phyloP scores from a whole-genome alignment of 257 asterid species.

The Perilla frutescens region DNA sequence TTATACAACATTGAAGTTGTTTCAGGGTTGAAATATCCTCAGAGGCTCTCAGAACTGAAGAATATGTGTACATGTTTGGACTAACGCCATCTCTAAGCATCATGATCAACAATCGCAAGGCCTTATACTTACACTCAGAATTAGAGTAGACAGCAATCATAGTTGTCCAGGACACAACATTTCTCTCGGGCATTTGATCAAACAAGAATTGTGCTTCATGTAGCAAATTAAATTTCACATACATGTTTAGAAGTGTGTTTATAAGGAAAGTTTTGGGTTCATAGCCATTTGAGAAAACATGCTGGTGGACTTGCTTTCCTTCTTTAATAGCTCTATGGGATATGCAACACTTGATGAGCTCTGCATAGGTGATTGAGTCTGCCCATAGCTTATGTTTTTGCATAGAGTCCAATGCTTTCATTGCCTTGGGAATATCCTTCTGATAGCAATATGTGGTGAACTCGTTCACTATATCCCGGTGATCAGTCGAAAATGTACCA shows the following conservation, averaged over 20 bases:
- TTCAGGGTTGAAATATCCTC: conserved; percentile 47
- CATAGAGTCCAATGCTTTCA: conserved; percentile 66
- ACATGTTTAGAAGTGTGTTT: conserved; percentile 77
- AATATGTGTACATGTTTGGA: conserved; percentile 89
- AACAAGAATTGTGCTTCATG: conserved; percentile 70
- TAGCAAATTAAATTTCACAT: conserved; percentile 69
- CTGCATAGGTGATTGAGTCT: conserved; percentile 65
- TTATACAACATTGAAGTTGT: conserved; percentile 69
- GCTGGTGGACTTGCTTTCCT: conserved; percentile 65
- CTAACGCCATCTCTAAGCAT: conserved; percentile 80
- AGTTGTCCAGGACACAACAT: conserved; percentile 84
- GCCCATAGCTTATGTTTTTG: conserved; percentile 66
- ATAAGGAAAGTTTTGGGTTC: conserved; percentile 79
- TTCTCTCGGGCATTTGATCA: conserved; percentile 67
- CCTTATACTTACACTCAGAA: conserved; percentile 46
- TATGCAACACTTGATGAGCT: conserved; percentile 86
- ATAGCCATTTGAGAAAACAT: conserved; percentile 73
- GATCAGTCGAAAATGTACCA: conserved; percentile 26
- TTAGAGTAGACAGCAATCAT: conserved; percentile 72
- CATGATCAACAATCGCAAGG: conserved; percentile 64
- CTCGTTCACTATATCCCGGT: conserved; percentile 44
- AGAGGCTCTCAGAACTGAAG: conserved; percentile 93
- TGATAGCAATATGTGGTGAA: conserved; percentile 61
- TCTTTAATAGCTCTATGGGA: conserved; percentile 61
- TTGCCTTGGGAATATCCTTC: conserved; percentile 71